These are phyloP conservation scores for Pleurotus ostreatus DNA, from an alignment of 768 basidiomycete genomes.

Conservation along the genomic window DNA sequence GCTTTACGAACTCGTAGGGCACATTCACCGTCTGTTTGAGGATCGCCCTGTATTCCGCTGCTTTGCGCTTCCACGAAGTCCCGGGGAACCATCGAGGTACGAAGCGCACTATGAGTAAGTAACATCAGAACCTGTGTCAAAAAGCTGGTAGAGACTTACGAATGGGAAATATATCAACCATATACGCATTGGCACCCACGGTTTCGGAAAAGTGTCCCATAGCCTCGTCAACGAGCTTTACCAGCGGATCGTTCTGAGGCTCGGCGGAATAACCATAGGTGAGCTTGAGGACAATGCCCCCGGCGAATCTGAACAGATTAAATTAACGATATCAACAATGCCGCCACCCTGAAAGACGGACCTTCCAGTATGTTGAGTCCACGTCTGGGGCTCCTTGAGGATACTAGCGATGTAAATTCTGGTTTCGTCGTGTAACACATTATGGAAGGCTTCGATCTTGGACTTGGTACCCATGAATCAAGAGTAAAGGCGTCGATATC, in stretches of 20 bases:
- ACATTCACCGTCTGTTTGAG: conserved; percentile 15
- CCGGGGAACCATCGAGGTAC: conserved; percentile 30
- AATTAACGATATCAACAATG: conserved; percentile 7
- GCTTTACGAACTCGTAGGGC: conserved; percentile 28
- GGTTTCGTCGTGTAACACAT: conserved; percentile 12
- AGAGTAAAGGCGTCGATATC: conserved; percentile 16
- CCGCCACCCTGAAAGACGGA: neutral
- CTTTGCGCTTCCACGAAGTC: conserved; percentile 21
- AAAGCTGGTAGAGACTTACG: neutral
- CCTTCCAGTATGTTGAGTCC: neutral
- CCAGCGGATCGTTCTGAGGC: conserved; percentile 19
- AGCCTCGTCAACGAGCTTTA: conserved; percentile 17
- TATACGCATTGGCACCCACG: conserved; percentile 8
- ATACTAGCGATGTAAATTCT: neutral
- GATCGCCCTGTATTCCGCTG: conserved; percentile 8
- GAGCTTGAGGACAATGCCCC: conserved; percentile 21
- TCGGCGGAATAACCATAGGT: conserved; percentile 23
- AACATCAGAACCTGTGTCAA: neutral
- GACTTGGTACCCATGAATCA: conserved; percentile 17
- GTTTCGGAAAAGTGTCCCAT: conserved; percentile 20
- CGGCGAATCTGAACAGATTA: conserved; percentile 8
- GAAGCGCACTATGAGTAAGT: conserved; percentile 14
- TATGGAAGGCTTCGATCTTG: conserved; percentile 12
- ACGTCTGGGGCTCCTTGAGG: neutral
- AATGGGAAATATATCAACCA: conserved; percentile 20